phyloP scores from a whole-genome alignment of 208 protist species.

The Crithidia sp. region DNA sequence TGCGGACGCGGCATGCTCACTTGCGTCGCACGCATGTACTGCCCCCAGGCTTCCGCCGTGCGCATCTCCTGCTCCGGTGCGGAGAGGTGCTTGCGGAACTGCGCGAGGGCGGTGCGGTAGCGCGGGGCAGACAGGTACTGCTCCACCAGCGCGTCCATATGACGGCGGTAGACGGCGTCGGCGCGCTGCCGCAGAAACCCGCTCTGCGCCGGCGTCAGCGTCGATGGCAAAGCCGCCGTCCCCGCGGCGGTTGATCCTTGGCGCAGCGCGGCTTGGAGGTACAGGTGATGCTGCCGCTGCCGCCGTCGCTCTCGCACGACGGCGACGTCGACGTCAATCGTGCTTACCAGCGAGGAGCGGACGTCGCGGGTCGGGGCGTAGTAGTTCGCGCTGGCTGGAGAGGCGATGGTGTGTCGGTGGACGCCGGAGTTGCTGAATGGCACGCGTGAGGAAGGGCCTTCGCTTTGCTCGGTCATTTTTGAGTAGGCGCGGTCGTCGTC shows the following conservation, averaged over 20 bases:
- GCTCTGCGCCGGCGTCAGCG: constrained; percentile 3
- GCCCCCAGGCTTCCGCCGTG: constrained; percentile 19
- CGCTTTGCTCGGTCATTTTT: constrained; percentile 10
- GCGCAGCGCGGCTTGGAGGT: constrained; percentile 26
- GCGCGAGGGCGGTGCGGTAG: constrained; percentile 40
- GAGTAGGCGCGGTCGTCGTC: constrained; percentile 1
- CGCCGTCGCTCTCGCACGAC: constrained; percentile 29
- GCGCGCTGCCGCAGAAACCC: constrained; percentile 14
- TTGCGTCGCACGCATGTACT: constrained; percentile 21
- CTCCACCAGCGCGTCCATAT: constrained; percentile 59
- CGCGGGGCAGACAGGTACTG: constrained; percentile 43
- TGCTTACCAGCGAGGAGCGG: constrained; percentile 46
- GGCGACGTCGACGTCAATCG: constrained; percentile 46
- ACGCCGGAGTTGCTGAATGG: constrained; percentile 12
- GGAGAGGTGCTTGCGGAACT: constrained; percentile 47
- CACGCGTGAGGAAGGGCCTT: constrained; percentile 14
- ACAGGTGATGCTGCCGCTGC: constrained; percentile 23
- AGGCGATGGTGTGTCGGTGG: neutral
- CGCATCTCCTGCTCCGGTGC: constrained; percentile 52
- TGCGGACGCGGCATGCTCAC: neutral
- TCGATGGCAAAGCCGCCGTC: neutral
- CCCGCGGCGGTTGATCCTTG: neutral
- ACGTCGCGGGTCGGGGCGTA: constrained; percentile 32
- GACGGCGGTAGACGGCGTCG: constrained; percentile 26
- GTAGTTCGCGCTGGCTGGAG: neutral